Evolutionary conservation across 768 basidiomycete species (phyloP).

Genomic region (Lentinula sp.): DNA sequence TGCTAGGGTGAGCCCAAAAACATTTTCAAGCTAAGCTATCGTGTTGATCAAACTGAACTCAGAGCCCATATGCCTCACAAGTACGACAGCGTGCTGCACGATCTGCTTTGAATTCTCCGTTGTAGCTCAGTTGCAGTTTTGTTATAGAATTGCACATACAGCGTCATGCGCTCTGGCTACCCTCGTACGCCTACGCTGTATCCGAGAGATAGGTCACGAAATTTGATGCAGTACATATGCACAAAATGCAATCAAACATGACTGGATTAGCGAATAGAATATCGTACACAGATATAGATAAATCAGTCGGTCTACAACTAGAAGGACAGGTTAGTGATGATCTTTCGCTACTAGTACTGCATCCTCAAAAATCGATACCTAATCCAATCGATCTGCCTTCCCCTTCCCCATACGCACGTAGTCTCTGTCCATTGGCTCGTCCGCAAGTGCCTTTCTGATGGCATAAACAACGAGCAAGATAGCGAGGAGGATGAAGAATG

Average conservation of each 20-base stretch:
- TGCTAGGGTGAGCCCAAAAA: constrained; percentile 56
- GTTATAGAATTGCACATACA: neutral
- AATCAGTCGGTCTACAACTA: neutral
- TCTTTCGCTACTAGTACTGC: too few relatives aligned
- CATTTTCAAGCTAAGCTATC: neutral
- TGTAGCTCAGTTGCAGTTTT: neutral
- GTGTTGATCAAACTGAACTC: neutral
- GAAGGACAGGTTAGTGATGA: neutral
- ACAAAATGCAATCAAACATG: too few relatives aligned
- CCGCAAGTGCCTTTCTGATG: constrained; percentile 18
- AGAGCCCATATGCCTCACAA: constrained; percentile 78
- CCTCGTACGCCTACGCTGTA: neutral
- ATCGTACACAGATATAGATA: neutral
- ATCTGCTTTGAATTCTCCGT: constrained; percentile 39
- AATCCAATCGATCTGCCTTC: constrained; percentile 14
- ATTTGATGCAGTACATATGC: too few relatives aligned
- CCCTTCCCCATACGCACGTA: constrained; percentile 10
- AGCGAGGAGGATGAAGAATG: constrained; percentile 22
- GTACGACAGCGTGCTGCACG: constrained; percentile 71
- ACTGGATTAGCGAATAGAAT: too few relatives aligned
- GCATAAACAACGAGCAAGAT: constrained; percentile 23
- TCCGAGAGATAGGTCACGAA: neutral
- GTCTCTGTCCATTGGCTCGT: constrained; percentile 16
- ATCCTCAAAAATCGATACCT: neutral
- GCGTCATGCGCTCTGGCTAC: neutral